Conservation (phyloP, 164 flowering plant species). For the Magnolia sinica region DNA sequence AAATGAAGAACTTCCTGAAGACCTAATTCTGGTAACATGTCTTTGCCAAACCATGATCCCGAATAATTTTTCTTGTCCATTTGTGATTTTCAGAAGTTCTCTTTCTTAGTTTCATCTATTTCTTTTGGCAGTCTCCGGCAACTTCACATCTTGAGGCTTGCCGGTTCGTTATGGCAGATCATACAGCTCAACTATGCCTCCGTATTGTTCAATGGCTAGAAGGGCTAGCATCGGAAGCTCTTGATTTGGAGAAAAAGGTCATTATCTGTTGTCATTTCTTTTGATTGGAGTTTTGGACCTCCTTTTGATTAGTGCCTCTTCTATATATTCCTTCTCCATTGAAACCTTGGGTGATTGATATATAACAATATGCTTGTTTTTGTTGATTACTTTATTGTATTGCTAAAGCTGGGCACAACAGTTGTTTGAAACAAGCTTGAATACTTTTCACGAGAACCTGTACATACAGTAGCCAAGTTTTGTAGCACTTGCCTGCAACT, state of each 20-base stretch:
- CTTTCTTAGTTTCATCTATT: not conserved
- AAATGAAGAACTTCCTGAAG: conserved; percentile 75
- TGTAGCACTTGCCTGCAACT: not conserved
- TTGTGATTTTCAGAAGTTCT: not conserved
- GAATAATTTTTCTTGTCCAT: not conserved
- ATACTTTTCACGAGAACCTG: not conserved
- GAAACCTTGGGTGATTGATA: not conserved
- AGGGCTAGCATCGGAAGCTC: conserved; percentile 85
- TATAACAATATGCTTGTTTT: not conserved
- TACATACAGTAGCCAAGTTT: not conserved
- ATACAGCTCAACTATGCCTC: conserved; percentile 89
- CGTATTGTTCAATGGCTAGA: conserved; percentile 98
- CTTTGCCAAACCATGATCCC: not conserved
- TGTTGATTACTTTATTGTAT: not conserved
- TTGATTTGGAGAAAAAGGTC: conserved; percentile 92
- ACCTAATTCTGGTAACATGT: conserved; percentile 53
- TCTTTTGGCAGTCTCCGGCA: conserved; percentile 62
- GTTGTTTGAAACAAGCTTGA: not conserved
- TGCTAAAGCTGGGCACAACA: not conserved
- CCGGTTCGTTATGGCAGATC: conserved; percentile 72
- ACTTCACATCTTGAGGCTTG: conserved; percentile 93
- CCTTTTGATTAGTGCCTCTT: not conserved
- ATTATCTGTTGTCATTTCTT: not conserved
- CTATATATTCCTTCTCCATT: not conserved
- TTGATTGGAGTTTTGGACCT: not conserved